Conservation (phyloP, 768 basidiomycete genomes). For the Hericium alpestre region DNA sequence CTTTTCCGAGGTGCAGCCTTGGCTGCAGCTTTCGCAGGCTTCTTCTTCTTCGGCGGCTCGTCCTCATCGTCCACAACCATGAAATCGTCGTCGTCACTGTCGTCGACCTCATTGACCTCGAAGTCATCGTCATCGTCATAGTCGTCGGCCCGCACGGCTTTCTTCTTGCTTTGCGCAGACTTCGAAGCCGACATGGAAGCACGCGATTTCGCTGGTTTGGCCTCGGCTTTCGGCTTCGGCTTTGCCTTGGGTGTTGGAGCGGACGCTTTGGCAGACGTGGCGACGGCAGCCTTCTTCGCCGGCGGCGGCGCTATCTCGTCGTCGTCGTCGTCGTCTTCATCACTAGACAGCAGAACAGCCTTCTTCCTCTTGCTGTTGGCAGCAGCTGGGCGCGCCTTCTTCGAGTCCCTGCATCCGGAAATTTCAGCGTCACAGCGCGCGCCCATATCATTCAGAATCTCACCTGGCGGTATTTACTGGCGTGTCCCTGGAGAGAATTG, state of each 20-base stretch:
- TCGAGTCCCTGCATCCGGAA: no score
- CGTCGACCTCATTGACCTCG: constrained; percentile 10
- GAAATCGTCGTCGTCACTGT: constrained; percentile 12
- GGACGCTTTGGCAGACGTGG: constrained; percentile 2
- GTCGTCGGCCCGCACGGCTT: constrained; percentile 24
- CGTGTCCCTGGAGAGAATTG: no score
- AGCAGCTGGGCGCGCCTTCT: neutral
- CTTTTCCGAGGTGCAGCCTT: neutral
- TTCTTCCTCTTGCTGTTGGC: neutral
- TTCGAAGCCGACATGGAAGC: constrained; percentile 7
- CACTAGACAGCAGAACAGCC: neutral
- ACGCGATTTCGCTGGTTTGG: constrained; percentile 16
- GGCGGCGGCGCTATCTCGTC: constrained; percentile 21
- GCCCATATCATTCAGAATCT: no score
- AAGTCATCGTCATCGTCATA: constrained; percentile 21
- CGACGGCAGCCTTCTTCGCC: constrained; percentile 29
- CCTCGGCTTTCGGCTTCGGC: neutral
- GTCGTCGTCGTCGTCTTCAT: constrained; percentile 1
- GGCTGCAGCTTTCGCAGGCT: neutral
- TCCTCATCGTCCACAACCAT: constrained; percentile 14
- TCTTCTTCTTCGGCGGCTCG: constrained; percentile 9
- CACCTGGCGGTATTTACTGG: no score
- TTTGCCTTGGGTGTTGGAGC: neutral
- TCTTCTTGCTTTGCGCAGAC: constrained; percentile 21
- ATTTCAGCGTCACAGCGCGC: no score